Base-by-base conservation (phyloP, 305 asterid genomes). In the Solanum hybrid region DNA sequence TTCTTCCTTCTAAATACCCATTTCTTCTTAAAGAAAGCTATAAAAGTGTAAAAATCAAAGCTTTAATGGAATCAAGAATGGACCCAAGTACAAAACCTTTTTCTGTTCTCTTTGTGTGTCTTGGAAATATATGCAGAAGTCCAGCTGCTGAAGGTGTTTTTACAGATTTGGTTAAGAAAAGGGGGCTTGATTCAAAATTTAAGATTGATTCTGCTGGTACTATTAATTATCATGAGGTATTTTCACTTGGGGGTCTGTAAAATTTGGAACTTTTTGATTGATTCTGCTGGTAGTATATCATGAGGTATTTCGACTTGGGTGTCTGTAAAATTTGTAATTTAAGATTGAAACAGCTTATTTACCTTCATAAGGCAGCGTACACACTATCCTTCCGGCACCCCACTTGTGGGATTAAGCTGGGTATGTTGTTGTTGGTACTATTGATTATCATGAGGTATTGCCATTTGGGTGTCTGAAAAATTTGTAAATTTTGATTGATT, bases 91-190 rank as follows among this genome's bases (percentile, higher is more conserved):
- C 89, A 2, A 94, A 94, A 88, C 95, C 98, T 61, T 95, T 94
- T n/a, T 93, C 98, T 0, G 98, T 97, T 26, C 93, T 97, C 14
- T 97, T 97, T 86, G 98, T 97, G 29, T 97, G 99, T 93, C 98
- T 97, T 42, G 99, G 99, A n/a, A 97, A 97, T 92, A 97, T 97
- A 46, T 96, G 99, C 39, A 93, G 99, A 92, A 97, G 98, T 86
- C 92, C 92, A 4, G 92, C 92, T 90, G 92, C 92, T 71, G 91
- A 89, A 75, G 91, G 89, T 40, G 98, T 97, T 20, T 97, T 97
- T 92, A 91, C 93, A 2, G 94, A 97, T 90, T 93, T 96, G 39
- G 98, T 97, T 1, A 93, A 92, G 89, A 90, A 94, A 89, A 94
- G 89, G 89, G 93, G 94, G 5, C 95, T 97, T 73, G 94, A 94